Conservation (phyloP, 352 stramenopile species). For the Globisporangium splendens region DNA sequence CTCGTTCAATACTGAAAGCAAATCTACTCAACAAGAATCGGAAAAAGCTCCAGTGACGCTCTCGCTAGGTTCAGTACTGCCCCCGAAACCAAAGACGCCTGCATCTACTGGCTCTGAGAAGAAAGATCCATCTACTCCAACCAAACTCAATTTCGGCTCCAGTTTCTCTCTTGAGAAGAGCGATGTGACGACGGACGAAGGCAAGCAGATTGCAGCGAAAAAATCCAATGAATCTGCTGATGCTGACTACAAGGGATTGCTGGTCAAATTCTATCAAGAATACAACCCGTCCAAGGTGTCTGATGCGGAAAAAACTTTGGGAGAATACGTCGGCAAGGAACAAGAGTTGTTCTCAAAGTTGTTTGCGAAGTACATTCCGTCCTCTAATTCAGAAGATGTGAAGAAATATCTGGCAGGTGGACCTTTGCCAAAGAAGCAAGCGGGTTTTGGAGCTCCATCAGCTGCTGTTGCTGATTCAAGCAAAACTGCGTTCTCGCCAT, state of each 20-base stretch:
- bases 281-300: conserved; percentile 48
- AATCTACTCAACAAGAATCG: conserved; percentile 5
- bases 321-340: conserved; percentile 53
- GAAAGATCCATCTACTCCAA: conserved; percentile 6
- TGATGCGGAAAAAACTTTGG: conserved; percentile 48
- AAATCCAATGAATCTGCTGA: conserved; percentile 3
- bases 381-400: conserved; percentile 51
- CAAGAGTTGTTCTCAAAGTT: conserved; percentile 54
- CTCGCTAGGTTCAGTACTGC: neutral
- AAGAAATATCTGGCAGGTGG: conserved; percentile 61
- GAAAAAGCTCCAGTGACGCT: neutral
- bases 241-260: conserved; percentile 41
- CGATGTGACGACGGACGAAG: conserved; percentile 7
- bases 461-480: conserved; percentile 7
- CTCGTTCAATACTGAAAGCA: conserved; percentile 8
- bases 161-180: conserved; percentile 11
- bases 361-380: conserved; percentile 57
- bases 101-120: conserved; percentile 1
- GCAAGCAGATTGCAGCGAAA: conserved; percentile 5
- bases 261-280: conserved; percentile 65
- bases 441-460: conserved; percentile 14
- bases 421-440: conserved; percentile 31
- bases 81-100: conserved; percentile 11
- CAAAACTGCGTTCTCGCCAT: conserved; percentile 13
- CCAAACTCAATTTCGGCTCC: conserved; percentile 23